Conservation (phyloP, 2,329 filamentous ascomycete genomes). For the Exophiala calicioides region DNA sequence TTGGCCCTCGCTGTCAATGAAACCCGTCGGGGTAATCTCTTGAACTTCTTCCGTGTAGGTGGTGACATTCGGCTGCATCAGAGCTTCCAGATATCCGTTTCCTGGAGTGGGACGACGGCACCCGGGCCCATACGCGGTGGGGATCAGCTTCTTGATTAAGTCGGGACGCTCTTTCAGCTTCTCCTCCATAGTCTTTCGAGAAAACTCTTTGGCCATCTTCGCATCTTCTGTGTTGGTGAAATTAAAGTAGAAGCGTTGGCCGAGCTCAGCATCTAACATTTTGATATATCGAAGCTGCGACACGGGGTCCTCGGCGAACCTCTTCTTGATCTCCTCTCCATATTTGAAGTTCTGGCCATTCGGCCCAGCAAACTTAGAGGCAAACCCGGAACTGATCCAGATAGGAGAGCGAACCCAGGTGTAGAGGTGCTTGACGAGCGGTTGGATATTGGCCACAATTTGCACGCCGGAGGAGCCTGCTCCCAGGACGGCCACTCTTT, state of each 20-base stretch:
- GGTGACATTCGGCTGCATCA: conserved; percentile 9
- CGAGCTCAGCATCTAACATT: conserved; percentile 22
- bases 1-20: conserved; percentile 9
- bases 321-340: conserved; percentile 18
- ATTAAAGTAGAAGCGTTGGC: conserved; percentile 14
- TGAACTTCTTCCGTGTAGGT: conserved; percentile 9
- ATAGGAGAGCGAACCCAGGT: conserved; percentile 35
- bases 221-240: conserved; percentile 7
- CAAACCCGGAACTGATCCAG: conserved; percentile 31
- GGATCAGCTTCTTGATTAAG: conserved; percentile 48
- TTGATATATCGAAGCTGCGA: conserved; percentile 21
- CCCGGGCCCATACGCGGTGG: conserved; percentile 46
- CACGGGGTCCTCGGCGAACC: conserved; percentile 6
- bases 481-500: conserved; percentile 32
- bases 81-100: conserved; percentile 27
- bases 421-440: conserved; percentile 35
- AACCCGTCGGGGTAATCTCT: conserved; percentile 25
- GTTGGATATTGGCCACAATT: conserved; percentile 41
- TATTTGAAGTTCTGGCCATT: conserved; percentile 22
- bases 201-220: conserved; percentile 8
- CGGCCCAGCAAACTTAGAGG: conserved; percentile 22
- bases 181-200: conserved; percentile 1
- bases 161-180: conserved; percentile 23
- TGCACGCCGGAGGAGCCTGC: conserved; percentile 31
- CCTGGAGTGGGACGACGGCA: conserved; percentile 46